These are phyloP conservation scores for Malassezia globosa DNA, from an alignment of 1,284 basidiomycete species.

Conservation along the genomic window DNA sequence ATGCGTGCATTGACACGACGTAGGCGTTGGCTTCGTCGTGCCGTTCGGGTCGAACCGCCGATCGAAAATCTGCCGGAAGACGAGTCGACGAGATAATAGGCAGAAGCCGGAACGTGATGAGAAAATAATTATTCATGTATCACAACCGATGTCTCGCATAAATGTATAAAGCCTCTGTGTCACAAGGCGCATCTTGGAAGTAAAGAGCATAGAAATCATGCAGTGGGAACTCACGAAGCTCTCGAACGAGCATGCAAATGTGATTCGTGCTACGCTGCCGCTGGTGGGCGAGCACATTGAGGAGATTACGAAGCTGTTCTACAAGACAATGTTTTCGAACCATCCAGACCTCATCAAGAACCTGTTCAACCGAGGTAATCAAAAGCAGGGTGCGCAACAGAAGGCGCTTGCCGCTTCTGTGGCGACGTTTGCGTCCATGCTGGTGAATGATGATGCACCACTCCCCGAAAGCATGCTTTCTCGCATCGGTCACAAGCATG, in stretches of 20 bases:
- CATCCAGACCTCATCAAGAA: slow-evolving; percentile 7
- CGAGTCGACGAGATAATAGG: too few species aligned
- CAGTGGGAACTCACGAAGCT: background rate
- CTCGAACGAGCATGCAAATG: slow-evolving; percentile 4
- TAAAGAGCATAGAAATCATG: too few species aligned
- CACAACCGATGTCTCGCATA: too few species aligned
- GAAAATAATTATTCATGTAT: too few species aligned
- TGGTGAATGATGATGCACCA: background rate
- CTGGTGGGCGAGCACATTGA: slow-evolving; percentile 7
- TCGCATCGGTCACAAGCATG: slow-evolving; percentile 16
- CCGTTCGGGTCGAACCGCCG: slow-evolving; percentile 13
- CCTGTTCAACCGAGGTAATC: slow-evolving; percentile 10
- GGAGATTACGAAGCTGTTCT: slow-evolving; percentile 6
- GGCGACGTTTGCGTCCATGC: slow-evolving; percentile 8
- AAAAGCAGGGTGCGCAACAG: slow-evolving; percentile 14
- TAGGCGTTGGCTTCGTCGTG: slow-evolving; percentile 18
- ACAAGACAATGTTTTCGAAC: slow-evolving; percentile 7
- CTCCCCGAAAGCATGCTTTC: slow-evolving; percentile 1
- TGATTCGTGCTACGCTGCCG: slow-evolving; percentile 11
- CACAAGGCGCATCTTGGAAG: too few species aligned
- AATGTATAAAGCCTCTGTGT: too few species aligned
- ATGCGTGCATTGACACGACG: slow-evolving; percentile 13
- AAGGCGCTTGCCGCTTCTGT: slow-evolving; percentile 11
- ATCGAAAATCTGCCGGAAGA: too few species aligned
- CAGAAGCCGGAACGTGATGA: too few species aligned